phyloP scores from a whole-genome alignment of 331 rosid genomes.

The Telfairia occidentalis region DNA sequence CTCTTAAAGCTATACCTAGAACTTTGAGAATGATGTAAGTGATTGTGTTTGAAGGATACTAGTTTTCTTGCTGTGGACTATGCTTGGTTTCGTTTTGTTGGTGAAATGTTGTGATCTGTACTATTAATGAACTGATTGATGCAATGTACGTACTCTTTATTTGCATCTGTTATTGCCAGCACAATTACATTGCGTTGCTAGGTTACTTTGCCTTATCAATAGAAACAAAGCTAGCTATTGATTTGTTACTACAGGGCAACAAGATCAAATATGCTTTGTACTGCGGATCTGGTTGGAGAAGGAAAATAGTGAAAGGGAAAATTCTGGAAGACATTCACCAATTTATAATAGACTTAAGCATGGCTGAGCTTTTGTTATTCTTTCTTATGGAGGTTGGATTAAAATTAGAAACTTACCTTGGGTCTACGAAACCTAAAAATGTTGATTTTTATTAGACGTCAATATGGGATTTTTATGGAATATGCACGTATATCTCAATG shows the following conservation, averaged over 20 bases:
- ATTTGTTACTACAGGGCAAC: background rate
- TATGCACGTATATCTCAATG: background rate
- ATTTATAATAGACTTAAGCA: background rate
- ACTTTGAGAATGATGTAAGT: conserved; percentile 97
- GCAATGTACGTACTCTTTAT: background rate
- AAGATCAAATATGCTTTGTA: background rate
- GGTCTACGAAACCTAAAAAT: background rate
- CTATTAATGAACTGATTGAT: background rate
- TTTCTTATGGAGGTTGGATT: background rate
- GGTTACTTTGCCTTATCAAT: background rate
- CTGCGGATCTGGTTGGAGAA: background rate
- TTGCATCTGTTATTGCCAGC: background rate
- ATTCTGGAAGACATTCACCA: background rate
- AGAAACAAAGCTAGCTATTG: background rate
- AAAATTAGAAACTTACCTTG: background rate
- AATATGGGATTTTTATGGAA: background rate
- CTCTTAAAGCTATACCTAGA: conserved; percentile 80
- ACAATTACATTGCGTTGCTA: no score
- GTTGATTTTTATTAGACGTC: background rate
- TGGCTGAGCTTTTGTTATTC: background rate
- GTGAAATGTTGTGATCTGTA: background rate
- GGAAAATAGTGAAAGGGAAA: background rate
- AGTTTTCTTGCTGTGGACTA: background rate
- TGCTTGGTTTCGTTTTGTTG: background rate
- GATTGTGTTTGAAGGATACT: background rate